A percentile compares a stretch with the other conserved stretches of the same genome.
phyloP scores from a whole-genome alignment of 1,284 basidiomycete genomes.

The Fomitopsis palustris region DNA sequence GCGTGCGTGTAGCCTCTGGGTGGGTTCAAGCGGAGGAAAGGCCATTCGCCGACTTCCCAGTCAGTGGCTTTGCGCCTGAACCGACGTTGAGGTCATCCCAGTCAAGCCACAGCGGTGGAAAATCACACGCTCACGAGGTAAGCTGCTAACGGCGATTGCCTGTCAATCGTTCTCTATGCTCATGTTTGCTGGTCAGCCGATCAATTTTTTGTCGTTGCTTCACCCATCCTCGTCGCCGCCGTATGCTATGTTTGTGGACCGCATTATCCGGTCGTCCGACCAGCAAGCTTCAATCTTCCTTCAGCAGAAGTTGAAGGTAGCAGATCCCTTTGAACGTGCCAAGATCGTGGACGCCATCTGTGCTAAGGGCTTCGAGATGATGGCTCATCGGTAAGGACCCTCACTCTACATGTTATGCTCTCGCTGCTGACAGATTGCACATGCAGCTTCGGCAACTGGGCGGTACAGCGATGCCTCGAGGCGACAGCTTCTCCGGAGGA shows the following conservation, averaged over 20 bases:
- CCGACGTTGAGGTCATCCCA: slow-evolving; percentile 16
- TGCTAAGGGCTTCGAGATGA: slow-evolving; percentile 79
- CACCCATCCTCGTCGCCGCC: slow-evolving; percentile 80
- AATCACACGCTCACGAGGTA: slow-evolving; percentile 36
- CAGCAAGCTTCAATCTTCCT: slow-evolving; percentile 86
- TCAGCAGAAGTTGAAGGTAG: slow-evolving; percentile 83
- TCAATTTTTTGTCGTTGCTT: slow-evolving; percentile 79
- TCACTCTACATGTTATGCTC: slow-evolving; percentile 3
- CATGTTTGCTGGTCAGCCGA: slow-evolving; percentile 46
- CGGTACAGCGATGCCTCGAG: slow-evolving; percentile 79
- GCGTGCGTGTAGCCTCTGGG: slow-evolving; percentile 27
- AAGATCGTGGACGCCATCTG: slow-evolving; percentile 85
- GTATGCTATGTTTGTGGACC: slow-evolving; percentile 72
- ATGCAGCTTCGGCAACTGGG: slow-evolving; percentile 80
- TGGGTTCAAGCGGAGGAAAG: slow-evolving; percentile 31
- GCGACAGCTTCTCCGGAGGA: slow-evolving; percentile 69
- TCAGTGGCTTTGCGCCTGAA: slow-evolving; percentile 15
- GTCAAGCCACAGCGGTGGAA: slow-evolving; percentile 15
- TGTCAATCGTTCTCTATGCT: not conserved
- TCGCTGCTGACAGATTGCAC: not conserved
- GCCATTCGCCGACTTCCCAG: slow-evolving; percentile 16
- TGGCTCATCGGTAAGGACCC: slow-evolving; percentile 67
- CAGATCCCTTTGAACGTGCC: slow-evolving; percentile 67
- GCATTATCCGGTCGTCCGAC: slow-evolving; percentile 82
- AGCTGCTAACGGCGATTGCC: slow-evolving; percentile 16